Evolutionary conservation across 768 basidiomycete genomes (phyloP), one percentile per base, ranked within the genome.

Genomic region (Pholiota conissans): DNA sequence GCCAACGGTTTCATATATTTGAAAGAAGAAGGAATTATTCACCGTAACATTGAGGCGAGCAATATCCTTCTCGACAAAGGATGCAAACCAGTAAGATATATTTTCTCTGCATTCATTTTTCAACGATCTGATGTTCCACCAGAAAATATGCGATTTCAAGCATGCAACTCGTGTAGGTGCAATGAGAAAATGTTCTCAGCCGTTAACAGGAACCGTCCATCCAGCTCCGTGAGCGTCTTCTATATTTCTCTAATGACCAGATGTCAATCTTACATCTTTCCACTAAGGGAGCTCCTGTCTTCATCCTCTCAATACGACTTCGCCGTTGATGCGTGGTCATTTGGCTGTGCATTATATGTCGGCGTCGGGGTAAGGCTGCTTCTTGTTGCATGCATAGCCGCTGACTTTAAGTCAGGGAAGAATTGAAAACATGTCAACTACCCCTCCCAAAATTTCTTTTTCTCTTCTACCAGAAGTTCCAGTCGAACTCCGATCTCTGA

Each of bases 1-100:
- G 65, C 70, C 2, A 78, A 76, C 29, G 81, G 75, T 5, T 67
- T 84, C 10, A 34, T 68, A 14, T 80, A 81, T 65, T 61, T 84
- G 39, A 68, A 69, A 47, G 76, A 73, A 45, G 72, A 78, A 50
- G 61, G 63, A 14, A 68, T 84, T 6, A 61, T 82, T 1, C 82
- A 84, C 61, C 65, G 80, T 6, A 71, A 77, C 53, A 73, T 84
- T 53, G 68, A 67, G 0, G 72, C 76, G 1, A 62, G 65, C 10
- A 76, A 73, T 49, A 65, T 83, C 13, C 63, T 80, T 10, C 54
- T 83, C 10, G 74, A 74, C 1, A 63, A 70, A 14, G 75, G 78
- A 35, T 71, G 69, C 30, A 68, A 75, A 42, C 63, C 77, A 34
- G 80, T 82, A 65, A 58, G 79, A 26, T 18, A 34, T 34, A 3